Evolutionary conservation across 139 green algal species (phyloP), one percentile per base, ranked within the genome.

Genomic region (Chlamydomonas asymmetrica): DNA sequence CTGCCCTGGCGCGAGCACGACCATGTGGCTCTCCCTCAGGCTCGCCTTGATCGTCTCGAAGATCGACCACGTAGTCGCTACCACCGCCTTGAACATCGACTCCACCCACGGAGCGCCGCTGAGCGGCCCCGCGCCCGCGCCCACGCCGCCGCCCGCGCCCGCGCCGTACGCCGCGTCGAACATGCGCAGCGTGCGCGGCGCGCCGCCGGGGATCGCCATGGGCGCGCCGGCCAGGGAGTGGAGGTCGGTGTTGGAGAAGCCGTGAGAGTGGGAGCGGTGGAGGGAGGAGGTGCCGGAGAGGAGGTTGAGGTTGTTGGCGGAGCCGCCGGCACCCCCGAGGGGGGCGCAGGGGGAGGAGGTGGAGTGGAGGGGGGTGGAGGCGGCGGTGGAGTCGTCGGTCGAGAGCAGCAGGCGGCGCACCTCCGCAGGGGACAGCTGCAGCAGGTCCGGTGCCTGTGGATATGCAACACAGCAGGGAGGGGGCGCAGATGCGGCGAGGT

Each of bases 1-100:
- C 61, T 84, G 66, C 8, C 67, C 67, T 8, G 79, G 73, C 7
- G 35, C 27, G 45, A 84, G 79, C 74, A 85, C 74, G 63, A 85
- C 54, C 38, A 79, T 60, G 10, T 64, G 23, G 3, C 29, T 48
- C 40, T 85, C 74, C 68, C 73, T 81, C 23, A 85, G 39, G 25
- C 68, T 48, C 20, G 35, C 23, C 1, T 64, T 45, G 54, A 85
- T 79, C 16, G 56, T 32, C 31, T 81, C 80, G 61, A 82, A 68
- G 16, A 85, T 69, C 2, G 32, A 25, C 1, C 16, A 27, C 8
- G 74, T 85, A 45, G 74, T 45, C 2, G 74, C 74, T 0, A 69
- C 80, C 29, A 85, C 69, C 10, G 80, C 69, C 74, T 81, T 76
- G 70, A 56, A 76, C 70, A 76, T 68, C 20, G 60, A 39, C 56